These are phyloP conservation scores for Cercis canadensis DNA, from an alignment of 306 rosid genomes.

Conservation along the genomic window DNA sequence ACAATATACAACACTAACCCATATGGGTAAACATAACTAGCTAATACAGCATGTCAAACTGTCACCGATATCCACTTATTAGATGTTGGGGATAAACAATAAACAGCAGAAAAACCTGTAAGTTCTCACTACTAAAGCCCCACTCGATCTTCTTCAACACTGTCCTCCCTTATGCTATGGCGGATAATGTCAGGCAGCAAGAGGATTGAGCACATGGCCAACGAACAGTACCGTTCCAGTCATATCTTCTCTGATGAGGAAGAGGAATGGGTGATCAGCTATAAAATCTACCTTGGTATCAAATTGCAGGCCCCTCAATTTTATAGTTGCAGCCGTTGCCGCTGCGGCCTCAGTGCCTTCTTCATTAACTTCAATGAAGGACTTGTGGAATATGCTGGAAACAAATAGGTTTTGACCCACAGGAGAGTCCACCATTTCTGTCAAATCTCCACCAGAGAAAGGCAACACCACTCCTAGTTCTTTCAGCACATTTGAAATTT, in stretches of 20 bases:
- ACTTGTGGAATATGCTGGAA: slow-evolving; percentile 62
- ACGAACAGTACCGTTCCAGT: slow-evolving; percentile 70
- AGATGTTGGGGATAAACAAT: background rate
- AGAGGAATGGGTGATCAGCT: slow-evolving; percentile 84
- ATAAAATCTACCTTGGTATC: slow-evolving; percentile 57
- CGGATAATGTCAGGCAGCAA: slow-evolving; percentile 33
- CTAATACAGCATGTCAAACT: background rate
- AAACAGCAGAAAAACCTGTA: background rate
- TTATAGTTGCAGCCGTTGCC: slow-evolving; percentile 48
- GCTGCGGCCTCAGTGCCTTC: slow-evolving; percentile 91
- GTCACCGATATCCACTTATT: background rate
- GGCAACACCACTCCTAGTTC: slow-evolving; percentile 73
- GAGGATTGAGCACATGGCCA: slow-evolving; percentile 83
- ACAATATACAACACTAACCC: too few species aligned
- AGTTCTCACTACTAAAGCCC: background rate
- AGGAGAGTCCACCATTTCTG: slow-evolving; percentile 74
- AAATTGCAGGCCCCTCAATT: background rate
- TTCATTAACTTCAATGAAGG: slow-evolving; percentile 86
- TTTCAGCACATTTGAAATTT: slow-evolving; percentile 54
- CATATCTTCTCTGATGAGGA: slow-evolving; percentile 66
- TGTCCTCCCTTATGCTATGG: background rate
- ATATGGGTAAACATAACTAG: background rate
- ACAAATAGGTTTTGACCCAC: slow-evolving; percentile 49
- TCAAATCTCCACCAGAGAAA: slow-evolving; percentile 60
- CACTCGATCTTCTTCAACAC: slow-evolving; percentile 3